Evolutionary conservation across 257 asterid species (phyloP).

Genomic region (Gentiana dahurica): DNA sequence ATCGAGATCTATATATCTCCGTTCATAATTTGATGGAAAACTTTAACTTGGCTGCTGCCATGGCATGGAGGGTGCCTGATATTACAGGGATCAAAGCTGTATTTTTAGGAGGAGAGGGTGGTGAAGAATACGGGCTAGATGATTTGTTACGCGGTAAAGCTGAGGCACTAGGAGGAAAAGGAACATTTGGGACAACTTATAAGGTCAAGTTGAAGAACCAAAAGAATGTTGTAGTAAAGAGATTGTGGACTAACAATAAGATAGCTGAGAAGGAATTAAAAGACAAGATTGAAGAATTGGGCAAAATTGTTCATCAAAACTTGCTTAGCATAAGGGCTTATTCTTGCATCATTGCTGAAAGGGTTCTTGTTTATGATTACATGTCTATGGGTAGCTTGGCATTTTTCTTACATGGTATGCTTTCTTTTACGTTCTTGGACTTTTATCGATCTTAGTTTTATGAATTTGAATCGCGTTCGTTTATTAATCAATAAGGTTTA

Average conservation of each 20-base stretch:
- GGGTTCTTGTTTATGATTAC: conserved; percentile 18
- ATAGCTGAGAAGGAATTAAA: conserved; percentile 12
- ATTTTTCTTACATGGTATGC: conserved; percentile 23
- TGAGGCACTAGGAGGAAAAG: conserved; percentile 10
- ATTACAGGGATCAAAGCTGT: neutral
- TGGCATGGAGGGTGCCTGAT: neutral
- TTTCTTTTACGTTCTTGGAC: neutral
- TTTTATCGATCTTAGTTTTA: too few relatives aligned
- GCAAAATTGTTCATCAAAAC: conserved; percentile 16
- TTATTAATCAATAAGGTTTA: too few relatives aligned
- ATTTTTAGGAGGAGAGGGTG: conserved; percentile 11
- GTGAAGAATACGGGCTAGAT: conserved; percentile 9
- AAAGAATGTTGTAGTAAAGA: conserved; percentile 14
- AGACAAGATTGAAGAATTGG: conserved; percentile 13
- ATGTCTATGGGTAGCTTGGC: conserved; percentile 22
- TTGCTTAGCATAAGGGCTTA: conserved; percentile 14
- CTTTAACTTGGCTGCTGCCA: neutral
- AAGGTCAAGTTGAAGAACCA: conserved; percentile 6
- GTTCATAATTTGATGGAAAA: too few relatives aligned
- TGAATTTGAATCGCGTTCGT: too few relatives aligned
- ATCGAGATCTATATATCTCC: too few relatives aligned
- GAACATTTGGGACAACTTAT: conserved; percentile 16
- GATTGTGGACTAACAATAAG: conserved; percentile 6
- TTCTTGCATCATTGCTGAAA: conserved; percentile 9
- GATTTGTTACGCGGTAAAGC: conserved; percentile 14